Evolutionary conservation across 805 yeast species (phyloP), one percentile per base, ranked within the genome.

Genomic region (Cyberlindnera galapagoensis): DNA sequence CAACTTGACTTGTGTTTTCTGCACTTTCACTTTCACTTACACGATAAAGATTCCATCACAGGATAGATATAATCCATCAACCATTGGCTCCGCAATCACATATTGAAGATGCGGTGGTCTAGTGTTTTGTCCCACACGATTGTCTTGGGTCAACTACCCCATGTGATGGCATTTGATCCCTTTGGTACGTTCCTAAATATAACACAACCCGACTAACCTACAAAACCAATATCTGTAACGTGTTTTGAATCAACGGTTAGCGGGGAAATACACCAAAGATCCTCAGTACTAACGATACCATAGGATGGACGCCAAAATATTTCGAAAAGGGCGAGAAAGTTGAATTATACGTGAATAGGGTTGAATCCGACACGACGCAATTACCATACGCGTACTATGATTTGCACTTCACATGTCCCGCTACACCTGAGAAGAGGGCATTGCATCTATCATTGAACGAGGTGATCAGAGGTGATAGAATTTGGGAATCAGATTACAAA

Each of bases 331-430:
- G 81, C 1, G 84, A 86, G 18, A 59, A 56, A 21, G 85, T 86
- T 4, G 80, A 80, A 14, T 56, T 86, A 11, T 55, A 76, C 16
- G 87, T 83, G 17, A 85, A 86, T 57, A 80, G 84, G 44, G 77
- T 82, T 3, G 86, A 81, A 43, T 79, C 92, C 1, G 85, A 81
- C 46, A 59, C 69, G n/a, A 77, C 85, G 1, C 85, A 80, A 47
- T 62, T 81, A 8, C 94, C 94, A 2, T 82, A 65, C 51, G 75
- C 81, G 0, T 86, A 83, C 54, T 76, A 80, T 54, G 83, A 78
- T 35, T 62, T 87, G 31, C 85, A 84, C 2, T 86, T 85, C 53
- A 78, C 83, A 3, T 86, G 95, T 56, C 85, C 90, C 0, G 75
- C 82, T 8, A 60, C 70, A 3, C 50, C 49, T 3, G 49, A 61